A percentile compares a stretch with the other conserved stretches of the same genome.
Conservation (phyloP, 2,329 filamentous ascomycete genomes). For the Stachybotrys echinatus region DNA sequence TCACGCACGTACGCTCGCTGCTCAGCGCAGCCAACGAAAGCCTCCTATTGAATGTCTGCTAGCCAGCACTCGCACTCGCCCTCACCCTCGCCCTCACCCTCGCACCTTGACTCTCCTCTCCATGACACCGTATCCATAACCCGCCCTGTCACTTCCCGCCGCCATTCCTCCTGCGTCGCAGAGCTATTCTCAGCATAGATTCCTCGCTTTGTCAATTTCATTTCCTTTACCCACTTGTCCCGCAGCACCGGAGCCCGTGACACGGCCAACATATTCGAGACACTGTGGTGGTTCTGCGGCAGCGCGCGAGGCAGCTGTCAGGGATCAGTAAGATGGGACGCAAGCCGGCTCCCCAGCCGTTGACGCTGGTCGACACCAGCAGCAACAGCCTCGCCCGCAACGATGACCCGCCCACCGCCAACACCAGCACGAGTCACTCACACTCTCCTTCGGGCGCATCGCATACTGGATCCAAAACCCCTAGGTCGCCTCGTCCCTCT, state of each 20-base stretch:
- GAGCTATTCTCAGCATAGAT: too few species aligned
- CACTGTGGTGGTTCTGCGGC: neutral
- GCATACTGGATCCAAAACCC: conserved; percentile 31
- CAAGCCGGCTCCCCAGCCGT: conserved; percentile 53
- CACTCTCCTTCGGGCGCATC: conserved; percentile 18
- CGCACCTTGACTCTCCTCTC: neutral
- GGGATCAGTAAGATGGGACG: conserved; percentile 41
- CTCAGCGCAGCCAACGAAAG: neutral
- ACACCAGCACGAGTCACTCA: conserved; percentile 11
- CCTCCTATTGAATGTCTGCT: neutral
- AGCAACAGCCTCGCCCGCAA: conserved; percentile 17
- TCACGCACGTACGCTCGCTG: neutral
- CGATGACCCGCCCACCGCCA: conserved; percentile 22
- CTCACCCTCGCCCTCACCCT: neutral
- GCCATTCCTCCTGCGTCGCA: neutral
- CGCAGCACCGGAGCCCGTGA: neutral
- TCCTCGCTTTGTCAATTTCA: neutral
- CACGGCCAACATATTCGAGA: neutral
- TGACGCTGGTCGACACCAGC: conserved; percentile 42
- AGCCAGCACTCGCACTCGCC: neutral
- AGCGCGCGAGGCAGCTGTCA: neutral
- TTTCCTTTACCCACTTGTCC: neutral
- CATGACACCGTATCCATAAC: neutral
- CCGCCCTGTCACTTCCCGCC: neutral
- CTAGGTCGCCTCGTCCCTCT: conserved; percentile 39